Base-by-base conservation (phyloP, 192 early-diverging fungal genomes). In the Glomus cerebriforme region DNA sequence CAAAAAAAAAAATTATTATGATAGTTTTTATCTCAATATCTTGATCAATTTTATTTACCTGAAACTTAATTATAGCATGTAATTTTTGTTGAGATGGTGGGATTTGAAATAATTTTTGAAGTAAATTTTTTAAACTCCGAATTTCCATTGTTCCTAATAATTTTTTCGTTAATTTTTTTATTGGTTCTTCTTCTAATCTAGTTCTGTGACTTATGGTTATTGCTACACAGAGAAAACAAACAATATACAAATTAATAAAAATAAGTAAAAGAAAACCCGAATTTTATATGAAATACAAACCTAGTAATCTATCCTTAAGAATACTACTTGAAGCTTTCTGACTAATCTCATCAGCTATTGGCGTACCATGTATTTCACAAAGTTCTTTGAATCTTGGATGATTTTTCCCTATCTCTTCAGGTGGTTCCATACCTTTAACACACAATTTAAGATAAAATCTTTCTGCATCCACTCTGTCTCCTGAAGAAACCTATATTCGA, bases 341-440 rank as follows among this genome's bases (percentile, higher is more conserved):
- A 24, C 32, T 80, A 13, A 77, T 75, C 1, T 82, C 83, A 37
- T 83, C 79, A 19, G 75, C 71, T 49, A 79, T 75, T 3, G 85
- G 85, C 19, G 72, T 79, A 27, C 82, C 85, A 35, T 86, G 82
- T 8, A 85, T 43, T 82, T 87, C 67, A 71, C 89, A 90, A 17
- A 90, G 70, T 58, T 85, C 78, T 17, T 76, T 79, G 72, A 85
- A 90, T 31, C 89, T 81, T 19, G 89, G 89, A 74, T 90, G 86
- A 9, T 80, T 24, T 22, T 72, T 60, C 31, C 78, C 81, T 67
- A 86, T 84, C 12, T 79, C 81, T 32, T 84, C 80, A 31, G 79
- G 77, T 10, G 84, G 69, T 47, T 77, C 27, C 19, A 81, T 81
- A 75, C 87, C 80, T 39, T 81, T 83, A 13, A 79, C 72, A 70